Percentiles rank a stretch among this genome's conserved stretches.
These are phyloP conservation scores for Parasitella parasitica DNA, from an alignment of 371 early-diverging fungal species.

Conservation along the genomic window DNA sequence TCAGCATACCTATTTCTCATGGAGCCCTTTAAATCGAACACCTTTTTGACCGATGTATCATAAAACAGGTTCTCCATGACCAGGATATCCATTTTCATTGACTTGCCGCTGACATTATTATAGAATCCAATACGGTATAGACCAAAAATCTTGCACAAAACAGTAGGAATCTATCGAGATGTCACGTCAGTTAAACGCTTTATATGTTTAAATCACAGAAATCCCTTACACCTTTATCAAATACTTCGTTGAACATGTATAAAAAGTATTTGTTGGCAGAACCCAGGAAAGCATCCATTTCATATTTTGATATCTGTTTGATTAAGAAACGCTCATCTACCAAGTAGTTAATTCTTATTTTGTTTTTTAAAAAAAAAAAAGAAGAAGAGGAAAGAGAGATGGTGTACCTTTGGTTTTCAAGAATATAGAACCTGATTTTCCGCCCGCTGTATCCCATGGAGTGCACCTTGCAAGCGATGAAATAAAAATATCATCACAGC, in stretches of 20 bases:
- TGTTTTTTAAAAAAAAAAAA: not conserved
- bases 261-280: conserved; percentile 93
- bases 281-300: conserved; percentile 85
- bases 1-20: conserved; percentile 90
- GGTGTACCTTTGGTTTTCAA: conserved; percentile 79
- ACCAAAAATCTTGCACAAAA: conserved; percentile 93
- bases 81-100: conserved; percentile 85
- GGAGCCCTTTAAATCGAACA: conserved; percentile 95
- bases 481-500: conserved; percentile 80
- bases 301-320: conserved; percentile 86
- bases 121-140: conserved; percentile 86
- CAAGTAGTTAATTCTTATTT: not conserved
- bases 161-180: conserved; percentile 68
- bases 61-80: conserved; percentile 97
- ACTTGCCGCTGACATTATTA: conserved; percentile 75
- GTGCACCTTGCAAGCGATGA: conserved; percentile 85
- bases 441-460: conserved; percentile 83
- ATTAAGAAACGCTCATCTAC: conserved; percentile 88
- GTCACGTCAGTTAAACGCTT: too few species aligned
- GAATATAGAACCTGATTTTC: conserved; percentile 89
- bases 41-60: conserved; percentile 67
- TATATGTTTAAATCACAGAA: too few species aligned
- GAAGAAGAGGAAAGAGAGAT: too few species aligned
- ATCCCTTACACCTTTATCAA: conserved; percentile 67
- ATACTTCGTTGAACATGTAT: conserved; percentile 83